Conservation (phyloP, 23 red algal species). For the Gracilaria domingensis region DNA sequence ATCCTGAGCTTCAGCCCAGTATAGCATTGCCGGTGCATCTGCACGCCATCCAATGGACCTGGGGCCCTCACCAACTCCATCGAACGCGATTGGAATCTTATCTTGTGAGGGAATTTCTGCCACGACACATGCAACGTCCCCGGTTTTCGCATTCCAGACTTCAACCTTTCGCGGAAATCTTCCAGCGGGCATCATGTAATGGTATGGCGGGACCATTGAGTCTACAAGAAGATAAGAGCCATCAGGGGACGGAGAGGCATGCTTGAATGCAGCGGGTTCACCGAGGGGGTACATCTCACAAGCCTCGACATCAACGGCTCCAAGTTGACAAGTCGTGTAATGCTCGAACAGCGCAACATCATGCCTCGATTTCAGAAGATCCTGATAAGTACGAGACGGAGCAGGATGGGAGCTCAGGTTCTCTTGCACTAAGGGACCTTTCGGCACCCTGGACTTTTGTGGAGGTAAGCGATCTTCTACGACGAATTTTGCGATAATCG, state of each 20-base stretch:
- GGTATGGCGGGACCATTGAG: constrained; percentile 71
- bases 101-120: constrained; percentile 90
- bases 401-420: constrained; percentile 51
- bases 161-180: constrained; percentile 91
- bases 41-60: constrained; percentile 88
- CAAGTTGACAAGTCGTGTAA: constrained; percentile 86
- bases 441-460: constrained; percentile 60
- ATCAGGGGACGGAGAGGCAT: constrained; percentile 86
- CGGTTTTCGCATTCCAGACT: constrained; percentile 66
- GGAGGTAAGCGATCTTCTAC: constrained; percentile 61
- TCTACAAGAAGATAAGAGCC: constrained; percentile 89
- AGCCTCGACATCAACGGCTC: constrained; percentile 63
- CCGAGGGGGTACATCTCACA: constrained; percentile 54
- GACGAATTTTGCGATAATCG: constrained; percentile 86
- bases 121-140: constrained; percentile 55
- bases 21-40: constrained; percentile 76
- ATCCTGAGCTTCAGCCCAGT: constrained; percentile 94
- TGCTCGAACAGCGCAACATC: constrained; percentile 86
- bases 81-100: constrained; percentile 88
- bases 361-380: constrained; percentile 81
- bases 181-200: constrained; percentile 81
- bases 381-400: constrained; percentile 79
- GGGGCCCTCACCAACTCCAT: constrained; percentile 82
- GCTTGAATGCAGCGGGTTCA: constrained; percentile 56
- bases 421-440: constrained; percentile 85